Conservation (phyloP, 1,284 basidiomycete genomes). For the Ceratobasidium sp. region DNA sequence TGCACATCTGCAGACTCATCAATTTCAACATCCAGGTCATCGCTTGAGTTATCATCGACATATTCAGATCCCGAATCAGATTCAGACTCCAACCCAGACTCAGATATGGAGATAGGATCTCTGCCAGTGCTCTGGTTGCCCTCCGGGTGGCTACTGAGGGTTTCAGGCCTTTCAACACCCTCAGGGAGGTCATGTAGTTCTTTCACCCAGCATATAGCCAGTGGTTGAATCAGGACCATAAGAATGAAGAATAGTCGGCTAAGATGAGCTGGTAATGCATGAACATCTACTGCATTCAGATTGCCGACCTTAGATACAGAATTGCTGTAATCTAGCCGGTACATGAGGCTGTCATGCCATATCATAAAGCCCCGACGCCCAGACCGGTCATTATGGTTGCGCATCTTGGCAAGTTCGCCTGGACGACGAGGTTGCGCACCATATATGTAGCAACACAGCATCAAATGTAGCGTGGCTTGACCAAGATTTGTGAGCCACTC, state of each 20-base stretch:
- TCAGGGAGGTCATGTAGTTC: background rate
- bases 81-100: no score
- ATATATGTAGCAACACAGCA: background rate
- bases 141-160: no score
- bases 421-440: background rate
- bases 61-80: no score
- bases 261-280: background rate
- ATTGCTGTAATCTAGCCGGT: constrained; percentile 12
- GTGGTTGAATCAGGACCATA: background rate
- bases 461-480: background rate
- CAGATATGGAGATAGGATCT: no score
- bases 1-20: no score
- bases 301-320: background rate
- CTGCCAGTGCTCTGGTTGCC: no score
- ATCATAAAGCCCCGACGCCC: background rate
- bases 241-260: background rate
- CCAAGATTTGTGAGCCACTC: constrained; percentile 10
- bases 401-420: constrained; percentile 2
- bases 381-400: background rate
- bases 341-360: background rate
- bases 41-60: no score
- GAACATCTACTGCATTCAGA: constrained; percentile 1
- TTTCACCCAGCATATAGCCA: background rate
- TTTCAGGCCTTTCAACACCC: background rate
- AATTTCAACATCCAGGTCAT: no score